phyloP scores from a whole-genome alignment of 179 eudicot species.

The Sideroxylon spinosum region DNA sequence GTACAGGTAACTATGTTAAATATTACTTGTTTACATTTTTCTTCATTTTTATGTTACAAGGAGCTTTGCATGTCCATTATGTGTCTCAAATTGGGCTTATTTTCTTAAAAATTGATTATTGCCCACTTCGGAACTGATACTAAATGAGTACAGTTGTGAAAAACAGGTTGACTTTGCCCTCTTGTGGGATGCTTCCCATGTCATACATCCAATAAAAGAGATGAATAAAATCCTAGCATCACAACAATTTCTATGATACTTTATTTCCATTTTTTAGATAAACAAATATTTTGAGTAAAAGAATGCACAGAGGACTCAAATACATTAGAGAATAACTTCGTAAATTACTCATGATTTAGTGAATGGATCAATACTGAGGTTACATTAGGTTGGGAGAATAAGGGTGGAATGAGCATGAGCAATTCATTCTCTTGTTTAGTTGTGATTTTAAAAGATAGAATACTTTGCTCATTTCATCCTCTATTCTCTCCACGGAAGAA shows the following conservation, averaged over 20 bases:
- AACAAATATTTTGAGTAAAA: background rate
- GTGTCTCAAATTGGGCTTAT: background rate
- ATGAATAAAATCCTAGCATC: background rate
- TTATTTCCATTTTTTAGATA: background rate
- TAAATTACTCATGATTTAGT: background rate
- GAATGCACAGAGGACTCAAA: background rate
- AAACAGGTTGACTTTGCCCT: background rate
- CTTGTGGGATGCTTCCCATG: background rate
- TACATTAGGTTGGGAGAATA: too few species aligned
- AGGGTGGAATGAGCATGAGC: too few species aligned
- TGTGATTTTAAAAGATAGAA: too few species aligned
- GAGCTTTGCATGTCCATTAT: background rate
- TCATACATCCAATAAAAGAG: background rate
- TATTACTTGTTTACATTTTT: conserved; percentile 1
- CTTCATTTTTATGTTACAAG: background rate
- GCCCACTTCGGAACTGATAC: background rate
- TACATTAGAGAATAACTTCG: background rate
- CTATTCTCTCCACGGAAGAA: too few species aligned
- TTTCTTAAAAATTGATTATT: background rate
- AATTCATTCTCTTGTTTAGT: too few species aligned
- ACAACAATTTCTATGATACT: background rate
- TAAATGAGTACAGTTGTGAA: background rate
- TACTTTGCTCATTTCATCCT: too few species aligned
- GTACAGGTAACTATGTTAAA: conserved; percentile 63
- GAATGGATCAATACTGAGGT: background rate